Conservation (phyloP, 306 rosid genomes). For the Gleditsia sinensis region DNA sequence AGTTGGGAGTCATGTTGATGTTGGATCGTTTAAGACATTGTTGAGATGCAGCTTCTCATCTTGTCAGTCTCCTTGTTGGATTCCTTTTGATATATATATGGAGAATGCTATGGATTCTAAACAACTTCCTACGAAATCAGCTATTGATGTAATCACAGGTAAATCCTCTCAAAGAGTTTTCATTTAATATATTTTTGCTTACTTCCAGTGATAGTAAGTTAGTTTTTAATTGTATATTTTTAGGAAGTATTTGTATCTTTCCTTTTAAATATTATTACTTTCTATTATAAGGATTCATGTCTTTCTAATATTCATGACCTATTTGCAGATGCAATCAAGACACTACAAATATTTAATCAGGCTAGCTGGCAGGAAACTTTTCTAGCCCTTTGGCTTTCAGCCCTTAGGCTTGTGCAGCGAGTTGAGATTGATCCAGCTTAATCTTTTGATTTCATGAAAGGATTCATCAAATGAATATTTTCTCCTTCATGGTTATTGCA, state of each 20-base stretch:
- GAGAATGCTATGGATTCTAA: slow-evolving; percentile 79
- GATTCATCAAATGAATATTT: slow-evolving; percentile 26
- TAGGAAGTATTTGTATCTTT: slow-evolving; percentile 26
- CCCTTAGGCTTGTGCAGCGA: slow-evolving; percentile 90
- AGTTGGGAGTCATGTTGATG: slow-evolving; percentile 52
- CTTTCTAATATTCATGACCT: slow-evolving; percentile 40
- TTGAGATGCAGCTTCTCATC: slow-evolving; percentile 43
- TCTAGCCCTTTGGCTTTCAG: slow-evolving; percentile 84
- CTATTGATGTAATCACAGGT: slow-evolving; percentile 67
- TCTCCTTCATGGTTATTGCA: slow-evolving; percentile 36
- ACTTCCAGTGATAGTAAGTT: slow-evolving; percentile 18
- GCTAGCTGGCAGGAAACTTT: slow-evolving; percentile 88
- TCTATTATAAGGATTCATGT: slow-evolving; percentile 16
- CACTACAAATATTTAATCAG: slow-evolving; percentile 69
- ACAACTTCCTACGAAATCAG: slow-evolving; percentile 66
- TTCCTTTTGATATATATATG: slow-evolving; percentile 71
- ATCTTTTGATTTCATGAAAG: slow-evolving; percentile 31
- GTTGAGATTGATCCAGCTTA: slow-evolving; percentile 58
- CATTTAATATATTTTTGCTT: slow-evolving; percentile 25
- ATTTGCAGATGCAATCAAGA: slow-evolving; percentile 67
- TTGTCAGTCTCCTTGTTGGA: slow-evolving; percentile 65
- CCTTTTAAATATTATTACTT: neutral
- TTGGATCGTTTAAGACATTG: slow-evolving; percentile 44
- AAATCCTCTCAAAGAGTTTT: slow-evolving; percentile 29
- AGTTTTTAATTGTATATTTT: slow-evolving; percentile 17